Conservation (phyloP, 257 asterid genomes). For the Hygrophila difformis region DNA sequence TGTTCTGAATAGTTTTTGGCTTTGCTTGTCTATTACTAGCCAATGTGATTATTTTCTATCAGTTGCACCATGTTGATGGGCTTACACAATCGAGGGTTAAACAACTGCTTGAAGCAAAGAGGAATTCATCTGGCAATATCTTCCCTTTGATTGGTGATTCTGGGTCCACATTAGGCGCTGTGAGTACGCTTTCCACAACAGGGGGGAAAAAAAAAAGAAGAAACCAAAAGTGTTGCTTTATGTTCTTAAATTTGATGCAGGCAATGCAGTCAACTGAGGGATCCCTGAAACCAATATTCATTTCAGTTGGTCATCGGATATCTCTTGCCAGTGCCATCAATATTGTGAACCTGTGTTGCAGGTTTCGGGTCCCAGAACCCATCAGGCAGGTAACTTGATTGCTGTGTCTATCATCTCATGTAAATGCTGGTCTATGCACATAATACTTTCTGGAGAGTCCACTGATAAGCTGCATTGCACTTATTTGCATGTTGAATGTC, state of each 20-base stretch:
- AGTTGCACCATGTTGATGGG: slow-evolving; percentile 92
- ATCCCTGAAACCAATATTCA: slow-evolving; percentile 63
- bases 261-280: slow-evolving; percentile 61
- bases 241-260: slow-evolving; percentile 27
- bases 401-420: not conserved
- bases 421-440: not conserved
- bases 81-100: slow-evolving; percentile 51
- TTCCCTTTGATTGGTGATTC: slow-evolving; percentile 59
- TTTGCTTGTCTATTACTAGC: slow-evolving; percentile 6
- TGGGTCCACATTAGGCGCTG: slow-evolving; percentile 71
- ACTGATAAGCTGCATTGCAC: not conserved
- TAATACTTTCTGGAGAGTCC: not conserved
- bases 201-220: no score
- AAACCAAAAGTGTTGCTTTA: no score
- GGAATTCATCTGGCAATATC: slow-evolving; percentile 29
- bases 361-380: slow-evolving; percentile 85
- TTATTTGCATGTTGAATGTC: not conserved
- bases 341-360: slow-evolving; percentile 53
- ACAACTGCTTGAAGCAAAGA: slow-evolving; percentile 40
- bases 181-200: slow-evolving; percentile 27
- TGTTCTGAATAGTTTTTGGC: not conserved
- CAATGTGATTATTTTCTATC: slow-evolving; percentile 9
- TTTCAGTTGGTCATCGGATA: slow-evolving; percentile 79
- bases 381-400: slow-evolving; percentile 53
- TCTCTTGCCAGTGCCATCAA: slow-evolving; percentile 56